phyloP scores from a whole-genome alignment of 1,284 basidiomycete genomes.

The Omphalotus olearius region DNA sequence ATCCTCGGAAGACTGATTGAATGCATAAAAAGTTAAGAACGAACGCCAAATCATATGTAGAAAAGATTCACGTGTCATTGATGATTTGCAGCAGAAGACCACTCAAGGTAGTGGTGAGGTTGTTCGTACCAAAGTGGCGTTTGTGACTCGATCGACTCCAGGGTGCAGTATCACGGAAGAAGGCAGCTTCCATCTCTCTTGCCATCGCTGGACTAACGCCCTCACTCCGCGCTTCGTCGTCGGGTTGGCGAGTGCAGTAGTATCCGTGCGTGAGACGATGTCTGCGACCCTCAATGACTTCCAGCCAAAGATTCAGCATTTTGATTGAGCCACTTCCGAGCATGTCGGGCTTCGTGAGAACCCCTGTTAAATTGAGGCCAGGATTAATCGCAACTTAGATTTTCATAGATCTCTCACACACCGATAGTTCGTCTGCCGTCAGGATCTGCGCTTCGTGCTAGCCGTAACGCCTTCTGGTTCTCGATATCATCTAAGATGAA shows the following conservation, averaged over 20 bases:
- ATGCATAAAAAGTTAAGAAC: neutral
- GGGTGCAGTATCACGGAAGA: constrained; percentile 39
- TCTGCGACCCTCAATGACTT: constrained; percentile 37
- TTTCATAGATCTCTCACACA: constrained; percentile 20
- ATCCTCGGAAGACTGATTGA: constrained; percentile 2
- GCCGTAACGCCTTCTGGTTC: constrained; percentile 43
- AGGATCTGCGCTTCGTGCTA: constrained; percentile 41
- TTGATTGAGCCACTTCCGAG: constrained; percentile 29
- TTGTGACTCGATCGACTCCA: constrained; percentile 38
- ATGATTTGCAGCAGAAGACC: constrained; percentile 5
- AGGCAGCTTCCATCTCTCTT: constrained; percentile 44
- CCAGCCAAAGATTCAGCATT: constrained; percentile 44
- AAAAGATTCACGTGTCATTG: constrained; percentile 1
- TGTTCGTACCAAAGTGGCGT: constrained; percentile 33
- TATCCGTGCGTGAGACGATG: constrained; percentile 42
- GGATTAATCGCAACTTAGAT: neutral
- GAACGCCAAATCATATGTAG: no score
- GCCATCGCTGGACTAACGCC: constrained; percentile 42
- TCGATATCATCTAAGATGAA: constrained; percentile 43
- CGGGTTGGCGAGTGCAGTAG: constrained; percentile 53
- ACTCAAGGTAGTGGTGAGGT: constrained; percentile 21
- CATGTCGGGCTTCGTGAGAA: constrained; percentile 58
- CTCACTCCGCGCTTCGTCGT: constrained; percentile 32
- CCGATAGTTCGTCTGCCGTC: constrained; percentile 50
- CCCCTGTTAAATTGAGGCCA: constrained; percentile 33